These are phyloP conservation scores for Hippophae rhamnoides DNA, from an alignment of 306 rosid genomes.

Conservation along the genomic window DNA sequence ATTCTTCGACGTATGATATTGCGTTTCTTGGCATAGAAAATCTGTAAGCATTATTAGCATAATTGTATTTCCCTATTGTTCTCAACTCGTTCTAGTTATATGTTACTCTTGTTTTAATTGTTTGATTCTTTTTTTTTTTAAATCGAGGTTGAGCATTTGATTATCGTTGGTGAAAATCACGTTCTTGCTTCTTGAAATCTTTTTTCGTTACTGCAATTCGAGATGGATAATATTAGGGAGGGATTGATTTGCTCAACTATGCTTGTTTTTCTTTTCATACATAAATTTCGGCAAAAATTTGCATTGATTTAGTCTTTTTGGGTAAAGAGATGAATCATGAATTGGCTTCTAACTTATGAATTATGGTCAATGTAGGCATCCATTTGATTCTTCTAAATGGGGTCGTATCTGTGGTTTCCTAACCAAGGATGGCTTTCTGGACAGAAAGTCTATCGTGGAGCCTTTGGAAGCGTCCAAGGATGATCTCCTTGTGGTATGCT, in stretches of 20 bases:
- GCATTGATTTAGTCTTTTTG: not conserved
- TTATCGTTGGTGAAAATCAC: no score
- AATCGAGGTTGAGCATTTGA: no score
- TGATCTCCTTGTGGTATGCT: constrained; percentile 86
- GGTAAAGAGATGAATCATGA: not conserved
- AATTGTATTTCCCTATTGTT: not conserved
- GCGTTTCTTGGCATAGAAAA: constrained; percentile 80
- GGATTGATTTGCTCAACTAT: no score
- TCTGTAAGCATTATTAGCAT: constrained; percentile 39
- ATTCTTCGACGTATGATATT: constrained; percentile 64
- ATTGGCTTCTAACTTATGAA: not conserved
- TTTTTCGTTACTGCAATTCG: not conserved
- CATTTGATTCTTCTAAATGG: constrained; percentile 90
- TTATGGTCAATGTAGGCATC: constrained; percentile 53
- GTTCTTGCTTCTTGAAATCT: no score
- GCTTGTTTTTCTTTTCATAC: no score
- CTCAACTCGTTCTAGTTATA: not conserved
- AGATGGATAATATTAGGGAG: no score
- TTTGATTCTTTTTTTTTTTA: not conserved
- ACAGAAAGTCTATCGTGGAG: constrained; percentile 40
- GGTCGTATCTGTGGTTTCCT: constrained; percentile 66
- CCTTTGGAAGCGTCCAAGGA: constrained; percentile 79
- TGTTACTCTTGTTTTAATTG: not conserved
- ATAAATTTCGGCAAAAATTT: no score
- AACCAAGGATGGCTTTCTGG: constrained; percentile 39